Base-by-base conservation (phyloP, 257 asterid genomes). In the Solanum lycopersicoides region DNA sequence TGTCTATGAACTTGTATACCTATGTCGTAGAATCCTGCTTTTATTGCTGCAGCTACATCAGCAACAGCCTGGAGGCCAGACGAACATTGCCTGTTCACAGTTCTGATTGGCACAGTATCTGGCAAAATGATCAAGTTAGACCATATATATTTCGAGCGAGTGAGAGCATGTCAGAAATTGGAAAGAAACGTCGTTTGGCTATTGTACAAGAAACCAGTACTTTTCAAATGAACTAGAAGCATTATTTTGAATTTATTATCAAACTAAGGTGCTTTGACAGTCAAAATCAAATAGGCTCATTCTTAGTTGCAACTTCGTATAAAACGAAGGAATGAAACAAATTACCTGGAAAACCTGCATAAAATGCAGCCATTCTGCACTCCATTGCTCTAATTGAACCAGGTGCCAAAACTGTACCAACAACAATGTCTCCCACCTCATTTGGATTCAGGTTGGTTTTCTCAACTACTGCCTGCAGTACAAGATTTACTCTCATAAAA, bases 1-100 rank as follows among this genome's bases (percentile, higher is more conserved):
- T 41, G 41, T 84, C 80, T 1, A 8, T 2, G 44, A 68, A 14
- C 66, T 32, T 25, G 23, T 37, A 83, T 92, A 96, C 99, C 99
- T 82, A 95, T 95, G 68, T 96, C 98, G 75, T 96, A 96, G 89
- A 93, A 94, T 86, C 99, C 99, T 39, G 98, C 96, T 96, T 92
- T 88, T 88, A 96, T 96, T 89, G 92, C 94, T 88, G 98, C 98
- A 89, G 98, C 98, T 6, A 96, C 98, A 91, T 96, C 99, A 86
- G 98, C 98, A 87, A 96, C 99, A 47, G 98, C 98, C 90, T 96
- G 99, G 85, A 96, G 96, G 87, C 99, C 98, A 87, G 98, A 96
- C 23, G 98, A 96, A 88, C 99, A 95, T 90, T 96, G 98, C 84
- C 99, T 84, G 88, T 96, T 96, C 89, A 95, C 99, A 9, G 98